Percentiles rank a stretch among this genome's conserved stretches.
These are phyloP conservation scores for Camelina hispida DNA, from an alignment of 345 rosid species.

Conservation along the genomic window DNA sequence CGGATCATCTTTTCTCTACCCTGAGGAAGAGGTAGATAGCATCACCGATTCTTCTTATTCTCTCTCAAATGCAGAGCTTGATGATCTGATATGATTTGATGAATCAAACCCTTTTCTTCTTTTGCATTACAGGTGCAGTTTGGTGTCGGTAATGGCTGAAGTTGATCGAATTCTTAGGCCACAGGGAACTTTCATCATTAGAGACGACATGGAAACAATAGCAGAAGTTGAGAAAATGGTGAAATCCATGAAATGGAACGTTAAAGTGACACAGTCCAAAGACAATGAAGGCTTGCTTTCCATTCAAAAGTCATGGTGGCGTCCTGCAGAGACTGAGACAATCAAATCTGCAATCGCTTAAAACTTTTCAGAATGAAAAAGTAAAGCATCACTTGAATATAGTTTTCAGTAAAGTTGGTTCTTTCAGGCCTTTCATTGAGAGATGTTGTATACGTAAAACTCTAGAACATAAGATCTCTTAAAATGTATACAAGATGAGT, in stretches of 20 bases:
- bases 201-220: conserved; percentile 66
- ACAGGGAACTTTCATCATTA: conserved; percentile 69
- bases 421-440: conserved; percentile 13
- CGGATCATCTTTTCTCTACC: conserved; percentile 77
- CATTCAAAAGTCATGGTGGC: conserved; percentile 75
- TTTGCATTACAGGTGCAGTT: conserved; percentile 60
- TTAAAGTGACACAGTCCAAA: conserved; percentile 58
- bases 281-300: conserved; percentile 64
- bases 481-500: background rate
- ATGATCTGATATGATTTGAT: background rate
- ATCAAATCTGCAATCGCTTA: conserved; percentile 63
- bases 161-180: conserved; percentile 85
- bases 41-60: background rate
- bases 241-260: conserved; percentile 70
- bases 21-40: conserved; percentile 60
- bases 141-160: conserved; percentile 71
- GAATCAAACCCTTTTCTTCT: background rate
- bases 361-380: conserved; percentile 3
- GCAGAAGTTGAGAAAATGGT: conserved; percentile 64
- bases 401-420: conserved; percentile 24
- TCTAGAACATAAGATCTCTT: background rate
- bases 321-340: conserved; percentile 61
- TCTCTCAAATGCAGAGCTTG: conserved; percentile 1
- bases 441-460: conserved; percentile 16
- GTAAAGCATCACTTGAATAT: conserved; percentile 20